Percentiles rank a stretch among this genome's conserved stretches.
These are phyloP conservation scores for Pleurotus platypus DNA, from an alignment of 768 basidiomycete genomes.

Conservation along the genomic window DNA sequence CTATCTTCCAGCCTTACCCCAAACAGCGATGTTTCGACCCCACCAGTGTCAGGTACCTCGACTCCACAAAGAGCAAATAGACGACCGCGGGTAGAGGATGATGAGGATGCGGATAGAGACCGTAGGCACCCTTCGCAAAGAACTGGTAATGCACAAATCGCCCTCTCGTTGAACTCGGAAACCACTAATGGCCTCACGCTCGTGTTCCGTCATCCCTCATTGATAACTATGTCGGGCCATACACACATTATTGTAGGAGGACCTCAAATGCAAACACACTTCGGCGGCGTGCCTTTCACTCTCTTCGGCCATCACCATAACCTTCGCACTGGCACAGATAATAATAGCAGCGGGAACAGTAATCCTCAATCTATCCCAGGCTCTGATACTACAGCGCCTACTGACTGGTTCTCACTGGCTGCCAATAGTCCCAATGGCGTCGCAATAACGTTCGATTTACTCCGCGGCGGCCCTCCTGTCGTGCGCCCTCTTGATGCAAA, in stretches of 20 bases:
- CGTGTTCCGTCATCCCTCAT: neutral
- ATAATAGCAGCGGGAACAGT: neutral
- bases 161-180: neutral
- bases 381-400: neutral
- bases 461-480: neutral
- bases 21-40: neutral
- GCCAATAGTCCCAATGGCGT: neutral
- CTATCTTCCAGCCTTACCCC: neutral
- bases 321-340: neutral
- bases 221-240: neutral
- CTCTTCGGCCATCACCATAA: neutral
- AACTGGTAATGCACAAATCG: constrained; percentile 2
- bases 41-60: neutral
- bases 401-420: neutral
- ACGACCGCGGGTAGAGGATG: constrained; percentile 6
- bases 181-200: constrained; percentile 4
- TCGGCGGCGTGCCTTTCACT: constrained; percentile 1
- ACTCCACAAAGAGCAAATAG: constrained; percentile 1
- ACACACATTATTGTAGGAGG: neutral
- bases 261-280: no score
- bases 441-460: constrained; percentile 6
- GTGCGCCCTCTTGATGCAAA: neutral
- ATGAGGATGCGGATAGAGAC: constrained; percentile 5
- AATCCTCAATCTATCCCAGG: neutral
- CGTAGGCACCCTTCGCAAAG: constrained; percentile 6